phyloP scores from a whole-genome alignment of 352 stramenopile species.

The Globisporangium lucens region DNA sequence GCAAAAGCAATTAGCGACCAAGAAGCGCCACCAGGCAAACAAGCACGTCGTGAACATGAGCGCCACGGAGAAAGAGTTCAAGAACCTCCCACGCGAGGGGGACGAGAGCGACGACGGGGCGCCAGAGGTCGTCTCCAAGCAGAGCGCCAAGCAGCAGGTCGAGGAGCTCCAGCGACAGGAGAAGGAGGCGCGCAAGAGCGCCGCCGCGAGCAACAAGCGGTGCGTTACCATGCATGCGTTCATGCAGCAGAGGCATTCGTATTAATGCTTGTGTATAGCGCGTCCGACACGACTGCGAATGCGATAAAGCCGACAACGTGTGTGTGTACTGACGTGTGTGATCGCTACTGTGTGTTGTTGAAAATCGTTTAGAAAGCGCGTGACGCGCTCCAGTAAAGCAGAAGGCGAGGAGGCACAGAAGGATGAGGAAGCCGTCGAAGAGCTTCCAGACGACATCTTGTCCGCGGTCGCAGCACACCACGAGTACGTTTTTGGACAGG shows the following conservation, averaged over 20 bases:
- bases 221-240: conserved; percentile 12
- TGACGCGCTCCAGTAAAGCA: conserved; percentile 12
- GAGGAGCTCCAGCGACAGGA: conserved; percentile 48
- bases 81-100: conserved; percentile 14
- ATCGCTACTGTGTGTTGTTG: neutral
- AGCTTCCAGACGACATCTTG: conserved; percentile 64
- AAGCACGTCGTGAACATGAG: conserved; percentile 5
- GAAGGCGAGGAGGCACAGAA: conserved; percentile 15
- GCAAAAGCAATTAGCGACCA: neutral
- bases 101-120: conserved; percentile 67
- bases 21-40: neutral
- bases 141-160: conserved; percentile 54
- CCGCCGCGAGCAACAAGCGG: conserved; percentile 39
- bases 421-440: conserved; percentile 26
- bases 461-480: conserved; percentile 61
- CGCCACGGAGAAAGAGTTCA: conserved; percentile 20
- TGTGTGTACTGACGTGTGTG: neutral
- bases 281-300: neutral
- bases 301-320: no score
- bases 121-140: conserved; percentile 75
- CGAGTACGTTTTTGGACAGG: conserved; percentile 29
- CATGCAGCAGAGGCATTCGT: neutral
- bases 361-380: conserved; percentile 35
- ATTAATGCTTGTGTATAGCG: neutral
- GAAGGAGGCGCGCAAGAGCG: conserved; percentile 40